These are phyloP conservation scores for Bremia lactucae DNA, from an alignment of 352 stramenopile genomes.

Conservation along the genomic window DNA sequence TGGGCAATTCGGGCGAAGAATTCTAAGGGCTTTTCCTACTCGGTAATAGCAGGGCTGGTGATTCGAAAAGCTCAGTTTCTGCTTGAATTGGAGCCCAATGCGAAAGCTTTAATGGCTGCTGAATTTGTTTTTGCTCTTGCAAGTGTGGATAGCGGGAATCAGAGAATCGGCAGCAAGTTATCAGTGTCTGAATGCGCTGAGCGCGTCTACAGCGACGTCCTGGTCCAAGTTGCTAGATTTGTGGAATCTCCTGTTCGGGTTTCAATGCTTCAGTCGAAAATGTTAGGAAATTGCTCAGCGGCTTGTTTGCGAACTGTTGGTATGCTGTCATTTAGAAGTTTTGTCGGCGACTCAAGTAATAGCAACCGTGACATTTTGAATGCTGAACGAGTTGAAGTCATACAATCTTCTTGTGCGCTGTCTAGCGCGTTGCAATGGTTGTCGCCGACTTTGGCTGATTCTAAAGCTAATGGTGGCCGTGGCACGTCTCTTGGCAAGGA, in stretches of 20 bases:
- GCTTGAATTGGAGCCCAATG: constrained; percentile 66
- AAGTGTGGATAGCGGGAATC: constrained; percentile 24
- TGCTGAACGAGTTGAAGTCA: constrained; percentile 34
- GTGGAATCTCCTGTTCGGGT: constrained; percentile 67
- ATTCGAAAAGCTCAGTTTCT: constrained; percentile 82
- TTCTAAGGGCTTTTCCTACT: constrained; percentile 78
- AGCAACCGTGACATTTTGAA: constrained; percentile 25
- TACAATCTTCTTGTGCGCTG: constrained; percentile 66
- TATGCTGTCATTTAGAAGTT: constrained; percentile 65
- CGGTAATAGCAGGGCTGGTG: constrained; percentile 62
- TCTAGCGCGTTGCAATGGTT: constrained; percentile 69
- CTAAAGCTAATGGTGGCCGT: constrained; percentile 19
- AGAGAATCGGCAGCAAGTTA: constrained; percentile 31
- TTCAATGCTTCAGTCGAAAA: constrained; percentile 55
- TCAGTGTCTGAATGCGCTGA: constrained; percentile 68
- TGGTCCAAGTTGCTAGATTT: constrained; percentile 78
- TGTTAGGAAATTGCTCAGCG: constrained; percentile 62
- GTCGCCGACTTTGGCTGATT: constrained; percentile 31
- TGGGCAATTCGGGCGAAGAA: constrained; percentile 86
- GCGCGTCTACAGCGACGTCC: constrained; percentile 73
- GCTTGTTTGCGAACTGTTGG: constrained; percentile 73
- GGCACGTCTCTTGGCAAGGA: constrained; percentile 26
- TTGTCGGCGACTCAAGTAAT: constrained; percentile 48
- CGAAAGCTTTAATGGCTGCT: constrained; percentile 54
- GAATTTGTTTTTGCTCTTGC: constrained; percentile 52